These are phyloP conservation scores for Hypoxylon sp. DNA, from an alignment of 2,329 filamentous ascomycete genomes.

Conservation along the genomic window DNA sequence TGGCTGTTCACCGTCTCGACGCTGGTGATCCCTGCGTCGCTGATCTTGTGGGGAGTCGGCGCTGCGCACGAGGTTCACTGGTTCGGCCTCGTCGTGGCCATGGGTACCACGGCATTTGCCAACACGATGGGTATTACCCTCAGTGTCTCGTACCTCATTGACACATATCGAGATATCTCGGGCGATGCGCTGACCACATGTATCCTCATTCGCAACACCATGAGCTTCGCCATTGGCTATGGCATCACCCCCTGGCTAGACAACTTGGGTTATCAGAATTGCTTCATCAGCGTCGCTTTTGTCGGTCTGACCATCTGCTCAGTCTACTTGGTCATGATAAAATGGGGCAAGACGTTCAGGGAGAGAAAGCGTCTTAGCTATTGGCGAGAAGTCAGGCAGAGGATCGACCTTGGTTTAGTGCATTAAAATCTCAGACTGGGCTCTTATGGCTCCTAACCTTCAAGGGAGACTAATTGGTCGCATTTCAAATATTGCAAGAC, in stretches of 20 bases:
- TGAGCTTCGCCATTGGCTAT: constrained; percentile 51
- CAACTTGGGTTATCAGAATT: constrained; percentile 53
- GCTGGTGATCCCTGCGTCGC: constrained; percentile 38
- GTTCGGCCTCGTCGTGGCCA: constrained; percentile 53
- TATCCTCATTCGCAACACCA: constrained; percentile 52
- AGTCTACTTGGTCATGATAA: constrained; percentile 44
- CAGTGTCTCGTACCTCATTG: constrained; percentile 51
- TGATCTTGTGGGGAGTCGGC: constrained; percentile 45
- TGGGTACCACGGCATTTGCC: constrained; percentile 48
- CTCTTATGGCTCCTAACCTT: too few relatives aligned
- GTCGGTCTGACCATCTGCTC: constrained; percentile 44
- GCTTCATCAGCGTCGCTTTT: constrained; percentile 50
- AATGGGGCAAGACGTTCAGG: constrained; percentile 43
- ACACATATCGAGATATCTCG: constrained; percentile 51
- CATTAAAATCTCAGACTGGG: constrained; percentile 28
- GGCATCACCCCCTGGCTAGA: constrained; percentile 57
- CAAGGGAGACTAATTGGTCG: too few relatives aligned
- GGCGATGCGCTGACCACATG: constrained; percentile 51
- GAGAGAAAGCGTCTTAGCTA: constrained; percentile 42
- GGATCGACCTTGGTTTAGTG: constrained; percentile 43
- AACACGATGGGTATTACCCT: constrained; percentile 49
- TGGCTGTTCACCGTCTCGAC: constrained; percentile 50
- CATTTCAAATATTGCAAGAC: too few relatives aligned
- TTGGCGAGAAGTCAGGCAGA: constrained; percentile 43
- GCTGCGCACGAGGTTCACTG: constrained; percentile 51